phyloP scores from a whole-genome alignment of 2,329 filamentous ascomycete species.

The Canariomyces notabilis region DNA sequence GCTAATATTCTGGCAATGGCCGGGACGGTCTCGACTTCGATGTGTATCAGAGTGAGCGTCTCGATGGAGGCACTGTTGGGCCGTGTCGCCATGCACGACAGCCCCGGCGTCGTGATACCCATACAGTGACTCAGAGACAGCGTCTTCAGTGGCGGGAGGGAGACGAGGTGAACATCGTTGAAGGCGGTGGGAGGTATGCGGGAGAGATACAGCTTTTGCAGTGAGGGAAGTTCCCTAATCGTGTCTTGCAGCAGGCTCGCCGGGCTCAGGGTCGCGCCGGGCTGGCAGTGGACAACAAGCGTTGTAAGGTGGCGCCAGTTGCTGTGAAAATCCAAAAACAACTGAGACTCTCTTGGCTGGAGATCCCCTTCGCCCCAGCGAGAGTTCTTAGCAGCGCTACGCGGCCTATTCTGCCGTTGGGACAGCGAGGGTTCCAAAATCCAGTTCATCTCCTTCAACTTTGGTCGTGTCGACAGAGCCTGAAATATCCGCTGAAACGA shows the following conservation, averaged over 20 bases:
- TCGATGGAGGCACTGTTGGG: conserved; percentile 41
- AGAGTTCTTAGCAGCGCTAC: conserved; percentile 21
- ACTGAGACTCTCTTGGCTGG: conserved; percentile 33
- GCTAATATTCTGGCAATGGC: conserved; percentile 56
- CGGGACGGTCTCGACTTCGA: conserved; percentile 51
- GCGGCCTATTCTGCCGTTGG: conserved; percentile 34
- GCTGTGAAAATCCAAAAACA: conserved; percentile 40
- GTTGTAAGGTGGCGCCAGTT: conserved; percentile 53
- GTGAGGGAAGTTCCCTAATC: conserved; percentile 46
- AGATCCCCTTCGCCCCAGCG: conserved; percentile 34
- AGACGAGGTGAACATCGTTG: conserved; percentile 50
- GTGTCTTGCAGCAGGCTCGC: conserved; percentile 48
- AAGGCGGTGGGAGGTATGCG: conserved; percentile 52
- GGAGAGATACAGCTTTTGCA: conserved; percentile 56
- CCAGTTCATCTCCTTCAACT: conserved; percentile 57
- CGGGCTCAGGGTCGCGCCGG: conserved; percentile 50
- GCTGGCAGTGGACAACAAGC: conserved; percentile 54
- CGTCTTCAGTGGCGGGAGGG: conserved; percentile 49
- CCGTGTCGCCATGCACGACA: conserved; percentile 53
- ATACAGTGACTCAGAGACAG: conserved; percentile 52
- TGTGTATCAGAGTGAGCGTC: conserved; percentile 51
- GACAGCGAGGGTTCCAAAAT: conserved; percentile 40
- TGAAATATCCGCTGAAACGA: conserved; percentile 53
- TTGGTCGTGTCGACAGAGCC: conserved; percentile 52
- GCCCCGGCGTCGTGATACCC: conserved; percentile 51